Percentiles rank a stretch among this genome's conserved stretches.
Evolutionary conservation across 495 filamentous ascomycete genomes (phyloP).

Genomic region (Saxophila tyrrhenica): DNA sequence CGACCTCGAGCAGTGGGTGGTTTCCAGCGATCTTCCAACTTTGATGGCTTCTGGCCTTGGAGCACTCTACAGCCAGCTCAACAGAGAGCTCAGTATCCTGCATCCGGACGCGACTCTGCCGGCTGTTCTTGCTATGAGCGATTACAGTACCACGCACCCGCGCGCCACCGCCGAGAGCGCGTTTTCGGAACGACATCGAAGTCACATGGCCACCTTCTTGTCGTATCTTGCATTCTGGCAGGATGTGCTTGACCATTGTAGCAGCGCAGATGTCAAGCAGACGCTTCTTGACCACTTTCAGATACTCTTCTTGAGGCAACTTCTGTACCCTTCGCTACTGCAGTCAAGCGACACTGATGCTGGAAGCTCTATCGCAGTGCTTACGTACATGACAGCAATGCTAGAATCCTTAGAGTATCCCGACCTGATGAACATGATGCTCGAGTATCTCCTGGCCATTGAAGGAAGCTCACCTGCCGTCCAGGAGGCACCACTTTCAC

Average conservation of each 20-base stretch:
- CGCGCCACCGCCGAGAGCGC: slow-evolving; percentile 58
- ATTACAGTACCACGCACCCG: slow-evolving; percentile 54
- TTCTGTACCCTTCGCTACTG: slow-evolving; percentile 90
- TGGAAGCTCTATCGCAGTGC: slow-evolving; percentile 86
- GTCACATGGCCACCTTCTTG: slow-evolving; percentile 81
- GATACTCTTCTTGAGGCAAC: slow-evolving; percentile 86
- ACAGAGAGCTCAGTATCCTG: slow-evolving; percentile 40
- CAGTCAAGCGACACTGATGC: slow-evolving; percentile 96
- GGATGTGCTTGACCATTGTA: slow-evolving; percentile 90
- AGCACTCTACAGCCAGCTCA: slow-evolving; percentile 91
- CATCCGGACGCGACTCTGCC: slow-evolving; percentile 56
- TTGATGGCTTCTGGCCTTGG: slow-evolving; percentile 94
- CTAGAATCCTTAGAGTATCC: slow-evolving; percentile 83
- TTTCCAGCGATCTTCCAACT: slow-evolving; percentile 91
- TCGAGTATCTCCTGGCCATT: slow-evolving; percentile 71
- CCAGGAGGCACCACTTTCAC: slow-evolving; percentile 35
- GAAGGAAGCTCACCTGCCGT: slow-evolving; percentile 32
- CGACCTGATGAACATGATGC: slow-evolving; percentile 81
- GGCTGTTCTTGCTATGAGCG: slow-evolving; percentile 72
- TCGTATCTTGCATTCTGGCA: slow-evolving; percentile 97
- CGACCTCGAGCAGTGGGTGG: slow-evolving; percentile 83
- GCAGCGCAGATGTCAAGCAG: slow-evolving; percentile 78
- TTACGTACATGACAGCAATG: slow-evolving; percentile 86
- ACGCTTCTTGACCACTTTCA: slow-evolving; percentile 95
- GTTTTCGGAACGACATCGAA: slow-evolving; percentile 56